Base-by-base conservation (phyloP, 148 eudicot species). In the Pharnaceum exiguum region DNA sequence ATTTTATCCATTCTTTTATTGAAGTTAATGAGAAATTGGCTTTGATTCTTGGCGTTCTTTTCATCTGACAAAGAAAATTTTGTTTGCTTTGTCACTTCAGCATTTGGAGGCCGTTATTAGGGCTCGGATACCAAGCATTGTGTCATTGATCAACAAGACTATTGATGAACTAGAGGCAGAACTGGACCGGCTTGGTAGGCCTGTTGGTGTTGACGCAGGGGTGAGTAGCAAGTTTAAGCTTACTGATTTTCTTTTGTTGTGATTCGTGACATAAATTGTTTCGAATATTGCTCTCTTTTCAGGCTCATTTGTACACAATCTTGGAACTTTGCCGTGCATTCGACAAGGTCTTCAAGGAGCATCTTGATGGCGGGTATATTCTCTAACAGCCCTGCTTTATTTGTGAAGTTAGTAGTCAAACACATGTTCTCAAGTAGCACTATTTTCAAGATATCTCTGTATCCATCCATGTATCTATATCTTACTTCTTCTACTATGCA, bases 121-220 rank as follows among this genome's bases (percentile, higher is more conserved):
- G 77, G 82, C 95, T 31, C 75, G 79, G 61, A 84, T 91, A 56
- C 97, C 97, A 48, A 87, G 94, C 62, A 87, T 91, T 53, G 79
- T 76, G 28, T 67, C 96, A 16, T 62, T 91, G 74, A 87, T 84
- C 17, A 91, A 85, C 80, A 91, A 81, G 70, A 81, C 63, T 49
- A 82, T 91, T 43, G 94, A 87, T 46, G 97, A 91, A 62, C 82
- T 91, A 55, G 95, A 91, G 74, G 74, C 90, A n/a, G 96, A 91
- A 81, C 58, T 91, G 83, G 96, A 91, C 43, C 84, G 75, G 60
- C 79, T 91, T 63, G 98, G 98, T 51, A 79, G 94, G 76, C 96
- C 98, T 38, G 46, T 91, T 71, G 94, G 76, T 51, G 94, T 72
- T 28, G 98, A 91, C 71, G 98, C 87, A 13, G 98, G 98, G 81